Conservation (phyloP, 2,329 filamentous ascomycete species). For the Cladosporium sp. region DNA sequence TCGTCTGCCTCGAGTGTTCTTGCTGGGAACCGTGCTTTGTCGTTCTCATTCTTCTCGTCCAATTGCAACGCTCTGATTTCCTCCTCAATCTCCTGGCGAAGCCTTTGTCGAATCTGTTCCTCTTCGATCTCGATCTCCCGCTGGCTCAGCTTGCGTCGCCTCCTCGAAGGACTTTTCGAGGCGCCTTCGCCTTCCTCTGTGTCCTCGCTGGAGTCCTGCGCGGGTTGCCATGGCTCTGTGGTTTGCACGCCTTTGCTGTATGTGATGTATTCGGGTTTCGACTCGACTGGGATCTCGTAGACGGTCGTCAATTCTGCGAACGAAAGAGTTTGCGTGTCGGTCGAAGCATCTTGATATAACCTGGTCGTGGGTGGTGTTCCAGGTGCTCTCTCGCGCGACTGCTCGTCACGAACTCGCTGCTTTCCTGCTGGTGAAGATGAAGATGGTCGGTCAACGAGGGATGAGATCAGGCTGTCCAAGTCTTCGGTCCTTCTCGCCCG, state of each 20-base stretch:
- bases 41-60: constrained; percentile 46
- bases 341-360: constrained; percentile 38
- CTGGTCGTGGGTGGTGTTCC: constrained; percentile 30
- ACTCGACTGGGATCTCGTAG: constrained; percentile 72
- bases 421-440: constrained; percentile 31
- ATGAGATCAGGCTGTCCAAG: constrained; percentile 83
- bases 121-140: constrained; percentile 74
- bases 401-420: constrained; percentile 30
- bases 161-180: constrained; percentile 53
- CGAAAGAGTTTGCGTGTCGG: constrained; percentile 68
- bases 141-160: constrained; percentile 74
- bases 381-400: constrained; percentile 26
- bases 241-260: constrained; percentile 98
- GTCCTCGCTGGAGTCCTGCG: constrained; percentile 56
- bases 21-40: constrained; percentile 66
- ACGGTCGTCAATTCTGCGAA: constrained; percentile 73
- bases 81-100: constrained; percentile 88
- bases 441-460: constrained; percentile 68
- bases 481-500: constrained; percentile 66
- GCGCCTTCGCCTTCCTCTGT: constrained; percentile 61
- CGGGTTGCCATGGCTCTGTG: constrained; percentile 67
- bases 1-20: constrained; percentile 82
- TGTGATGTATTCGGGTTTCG: constrained; percentile 74
- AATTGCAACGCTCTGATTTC: constrained; percentile 73
- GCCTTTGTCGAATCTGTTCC: constrained; percentile 81